These are phyloP conservation scores for Anthostomella pinea DNA, from an alignment of 2,329 filamentous ascomycete species.

Conservation along the genomic window DNA sequence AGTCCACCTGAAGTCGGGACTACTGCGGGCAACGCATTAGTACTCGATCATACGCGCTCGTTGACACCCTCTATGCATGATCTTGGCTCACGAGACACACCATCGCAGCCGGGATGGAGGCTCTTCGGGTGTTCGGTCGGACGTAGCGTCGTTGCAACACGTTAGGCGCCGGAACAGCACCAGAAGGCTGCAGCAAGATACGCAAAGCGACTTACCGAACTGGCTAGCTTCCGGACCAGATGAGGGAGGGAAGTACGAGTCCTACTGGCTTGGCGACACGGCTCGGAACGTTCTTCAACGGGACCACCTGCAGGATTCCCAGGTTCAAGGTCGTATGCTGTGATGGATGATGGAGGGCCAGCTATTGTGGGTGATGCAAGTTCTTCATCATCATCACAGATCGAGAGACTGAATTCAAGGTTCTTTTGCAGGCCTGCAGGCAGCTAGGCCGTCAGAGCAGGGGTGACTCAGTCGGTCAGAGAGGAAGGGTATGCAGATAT, in stretches of 20 bases:
- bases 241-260: too few species aligned
- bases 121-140: too few species aligned
- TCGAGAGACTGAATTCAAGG: constrained; percentile 2
- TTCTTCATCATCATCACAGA: not conserved
- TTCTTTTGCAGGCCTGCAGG: constrained; percentile 3
- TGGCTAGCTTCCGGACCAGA: too few species aligned
- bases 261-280: constrained; percentile 1
- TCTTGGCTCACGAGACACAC: constrained; percentile 16
- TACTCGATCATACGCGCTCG: constrained; percentile 25
- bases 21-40: constrained; percentile 24
- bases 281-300: not conserved
- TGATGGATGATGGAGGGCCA: constrained; percentile 10
- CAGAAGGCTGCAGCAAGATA: constrained; percentile 13
- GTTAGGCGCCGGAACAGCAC: constrained; percentile 18
- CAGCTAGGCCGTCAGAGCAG: constrained; percentile 4
- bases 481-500: too few species aligned
- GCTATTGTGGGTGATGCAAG: constrained; percentile 5
- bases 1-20: constrained; percentile 12
- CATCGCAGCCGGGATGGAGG: constrained; percentile 11
- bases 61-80: constrained; percentile 19
- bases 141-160: too few species aligned
- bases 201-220: constrained; percentile 14
- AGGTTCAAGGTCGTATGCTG: constrained; percentile 7
- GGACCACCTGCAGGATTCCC: constrained; percentile 4
- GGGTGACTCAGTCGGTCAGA: too few species aligned